Evolutionary conservation across 805 yeast genomes (phyloP).

Genomic region (Pichia manshurica): DNA sequence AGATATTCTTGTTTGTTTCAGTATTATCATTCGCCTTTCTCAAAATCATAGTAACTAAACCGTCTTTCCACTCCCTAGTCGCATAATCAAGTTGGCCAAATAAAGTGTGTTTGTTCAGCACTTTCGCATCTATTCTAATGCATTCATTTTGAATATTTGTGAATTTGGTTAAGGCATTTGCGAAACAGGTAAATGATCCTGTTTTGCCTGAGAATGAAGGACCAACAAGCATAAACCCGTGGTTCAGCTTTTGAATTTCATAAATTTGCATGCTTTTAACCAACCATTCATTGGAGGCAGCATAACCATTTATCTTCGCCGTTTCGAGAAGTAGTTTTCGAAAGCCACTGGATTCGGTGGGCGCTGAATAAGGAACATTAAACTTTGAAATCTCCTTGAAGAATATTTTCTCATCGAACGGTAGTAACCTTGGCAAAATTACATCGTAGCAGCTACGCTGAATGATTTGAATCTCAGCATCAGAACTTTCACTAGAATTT

Average conservation of each 20-base stretch:
- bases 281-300: constrained; percentile 39
- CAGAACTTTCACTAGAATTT: not conserved
- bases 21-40: constrained; percentile 50
- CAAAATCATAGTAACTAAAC: constrained; percentile 64
- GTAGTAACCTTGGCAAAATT: constrained; percentile 60
- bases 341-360: constrained; percentile 22
- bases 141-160: constrained; percentile 32
- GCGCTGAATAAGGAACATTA: constrained; percentile 13
- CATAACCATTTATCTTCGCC: constrained; percentile 31
- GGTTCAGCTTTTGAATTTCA: constrained; percentile 56
- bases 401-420: constrained; percentile 45
- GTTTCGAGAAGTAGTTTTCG: constrained; percentile 21
- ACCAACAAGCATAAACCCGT: constrained; percentile 82
- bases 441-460: constrained; percentile 53
- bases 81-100: constrained; percentile 68
- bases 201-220: constrained; percentile 72
- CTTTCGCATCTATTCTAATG: constrained; percentile 68
- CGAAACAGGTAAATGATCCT: constrained; percentile 41
- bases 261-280: constrained; percentile 55
- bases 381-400: constrained; percentile 21
- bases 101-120: constrained; percentile 55
- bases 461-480: constrained; percentile 29
- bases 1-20: constrained; percentile 50
- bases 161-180: constrained; percentile 36
- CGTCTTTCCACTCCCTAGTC: constrained; percentile 92